These are phyloP conservation scores for Backusella circina DNA, from an alignment of 192 early-diverging fungal species.

Conservation along the genomic window DNA sequence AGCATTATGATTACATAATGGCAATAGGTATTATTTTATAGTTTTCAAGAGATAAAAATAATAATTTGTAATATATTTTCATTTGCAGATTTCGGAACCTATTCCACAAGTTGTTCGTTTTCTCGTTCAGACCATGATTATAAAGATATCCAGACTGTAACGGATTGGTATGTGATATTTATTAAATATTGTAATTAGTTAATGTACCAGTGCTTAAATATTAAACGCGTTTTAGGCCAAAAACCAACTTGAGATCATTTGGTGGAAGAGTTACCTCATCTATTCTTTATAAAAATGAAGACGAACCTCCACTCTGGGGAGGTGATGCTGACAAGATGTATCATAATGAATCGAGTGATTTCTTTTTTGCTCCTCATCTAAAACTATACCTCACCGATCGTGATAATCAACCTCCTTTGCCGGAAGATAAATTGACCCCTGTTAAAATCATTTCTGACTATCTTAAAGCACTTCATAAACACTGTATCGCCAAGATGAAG, in stretches of 20 bases:
- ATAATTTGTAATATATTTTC: not conserved
- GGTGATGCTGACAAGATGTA: not conserved
- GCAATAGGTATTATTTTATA: not conserved
- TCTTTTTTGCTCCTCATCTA: not conserved
- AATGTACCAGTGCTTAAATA: not conserved
- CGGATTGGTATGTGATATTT: not conserved
- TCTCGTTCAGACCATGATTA: not conserved
- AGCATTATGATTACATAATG: not conserved
- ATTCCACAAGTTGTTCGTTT: not conserved
- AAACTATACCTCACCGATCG: not conserved
- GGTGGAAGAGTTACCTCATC: not conserved
- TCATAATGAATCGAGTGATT: not conserved
- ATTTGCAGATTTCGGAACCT: not conserved
- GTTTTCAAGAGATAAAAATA: not conserved
- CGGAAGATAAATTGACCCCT: not conserved
- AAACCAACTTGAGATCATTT: not conserved
- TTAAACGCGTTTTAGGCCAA: not conserved
- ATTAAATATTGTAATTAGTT: not conserved
- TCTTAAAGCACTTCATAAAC: not conserved
- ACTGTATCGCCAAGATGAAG: not conserved
- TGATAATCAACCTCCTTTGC: not conserved
- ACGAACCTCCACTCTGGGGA: not conserved
- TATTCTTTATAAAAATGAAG: not conserved
- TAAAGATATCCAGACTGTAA: not conserved
- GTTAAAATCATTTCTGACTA: not conserved